Base-by-base conservation (phyloP, 176 grass and related monocot genomes). In the Eragrostis nindensis region DNA sequence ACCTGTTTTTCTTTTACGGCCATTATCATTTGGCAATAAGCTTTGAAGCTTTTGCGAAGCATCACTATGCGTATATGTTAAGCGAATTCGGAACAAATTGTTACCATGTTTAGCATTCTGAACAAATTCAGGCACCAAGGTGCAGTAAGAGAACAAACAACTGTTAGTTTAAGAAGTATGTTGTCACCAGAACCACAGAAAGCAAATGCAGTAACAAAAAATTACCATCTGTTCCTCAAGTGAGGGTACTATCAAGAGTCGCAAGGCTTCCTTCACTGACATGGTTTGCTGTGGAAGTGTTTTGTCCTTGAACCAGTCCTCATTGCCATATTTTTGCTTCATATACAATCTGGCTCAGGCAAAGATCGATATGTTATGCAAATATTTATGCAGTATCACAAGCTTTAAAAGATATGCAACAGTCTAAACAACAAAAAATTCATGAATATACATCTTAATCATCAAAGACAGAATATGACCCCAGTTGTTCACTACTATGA, bases 221-320 rank as follows among this genome's bases (percentile, higher is more conserved):
- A 36, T 47, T 92, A 98, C 92, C 81, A 91, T 73, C 66, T 89
- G 73, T 62, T 86, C 91, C 83, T 98, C 90, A 7, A 98, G 77
- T 75, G 88, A 74, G 39, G 87, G 66, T 62, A 66, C 85, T 57
- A 94, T 81, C 82, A 86, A 77, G 30, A 90, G 18, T 73, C 86
- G 90, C 66, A 94, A 83, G 70, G 88, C 80, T 79, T 98, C 95
- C 87, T 94, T 98, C 56, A 91, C 84, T 63, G 95, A 86, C 14
- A 93, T 87, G 6, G 86, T 85, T 68, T 86, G 83, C 50, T 92
- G 85, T 32, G 25, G 66, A 79, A 82, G 79, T 47, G 79, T 63
- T 67, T 88, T 91, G 10, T 77, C 79, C 75, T 78, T 81, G 52
- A 94, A 94, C 92, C 92, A 98, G 54, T 79, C 69, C 77, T 94